phyloP scores from a whole-genome alignment of 345 rosid genomes.

The Hypericum perforatum region DNA sequence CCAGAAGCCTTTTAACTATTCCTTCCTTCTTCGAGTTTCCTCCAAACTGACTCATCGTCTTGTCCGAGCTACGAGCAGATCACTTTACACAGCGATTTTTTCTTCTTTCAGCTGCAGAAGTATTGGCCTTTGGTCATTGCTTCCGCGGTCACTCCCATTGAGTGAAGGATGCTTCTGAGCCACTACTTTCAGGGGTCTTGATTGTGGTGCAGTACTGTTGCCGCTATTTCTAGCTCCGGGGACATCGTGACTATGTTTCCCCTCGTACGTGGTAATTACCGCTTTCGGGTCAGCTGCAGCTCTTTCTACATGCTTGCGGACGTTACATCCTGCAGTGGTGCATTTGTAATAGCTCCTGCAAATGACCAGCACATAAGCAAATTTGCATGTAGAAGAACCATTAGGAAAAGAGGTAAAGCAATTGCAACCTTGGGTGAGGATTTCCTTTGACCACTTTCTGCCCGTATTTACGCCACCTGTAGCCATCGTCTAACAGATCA shows the following conservation, averaged over 20 bases:
- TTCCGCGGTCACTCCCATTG: slow-evolving; percentile 36
- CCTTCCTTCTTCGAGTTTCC: slow-evolving; percentile 10
- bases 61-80: background rate
- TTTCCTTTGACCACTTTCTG: slow-evolving; percentile 99
- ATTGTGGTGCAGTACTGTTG: slow-evolving; percentile 16
- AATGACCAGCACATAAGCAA: too few relatives aligned
- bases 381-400: slow-evolving; percentile 8
- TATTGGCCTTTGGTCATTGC: slow-evolving; percentile 39
- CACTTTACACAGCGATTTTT: slow-evolving; percentile 37
- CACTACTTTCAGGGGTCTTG: slow-evolving; percentile 20
- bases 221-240: slow-evolving; percentile 68
- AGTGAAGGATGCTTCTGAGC: slow-evolving; percentile 28
- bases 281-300: slow-evolving; percentile 83
- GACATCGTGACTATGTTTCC: slow-evolving; percentile 80
- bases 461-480: slow-evolving; percentile 97
- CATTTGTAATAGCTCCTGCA: slow-evolving; percentile 90
- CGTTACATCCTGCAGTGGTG: slow-evolving; percentile 78
- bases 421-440: slow-evolving; percentile 72
- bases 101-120: slow-evolving; percentile 67
- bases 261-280: slow-evolving; percentile 90
- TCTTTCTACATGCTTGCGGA: slow-evolving; percentile 91
- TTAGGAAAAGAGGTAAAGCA: slow-evolving; percentile 9
- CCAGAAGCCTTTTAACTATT: background rate
- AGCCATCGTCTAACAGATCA: slow-evolving; percentile 96
- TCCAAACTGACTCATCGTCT: background rate